These are phyloP conservation scores for Austroboletus niveus DNA, from an alignment of 1,284 basidiomycete species.

Conservation along the genomic window DNA sequence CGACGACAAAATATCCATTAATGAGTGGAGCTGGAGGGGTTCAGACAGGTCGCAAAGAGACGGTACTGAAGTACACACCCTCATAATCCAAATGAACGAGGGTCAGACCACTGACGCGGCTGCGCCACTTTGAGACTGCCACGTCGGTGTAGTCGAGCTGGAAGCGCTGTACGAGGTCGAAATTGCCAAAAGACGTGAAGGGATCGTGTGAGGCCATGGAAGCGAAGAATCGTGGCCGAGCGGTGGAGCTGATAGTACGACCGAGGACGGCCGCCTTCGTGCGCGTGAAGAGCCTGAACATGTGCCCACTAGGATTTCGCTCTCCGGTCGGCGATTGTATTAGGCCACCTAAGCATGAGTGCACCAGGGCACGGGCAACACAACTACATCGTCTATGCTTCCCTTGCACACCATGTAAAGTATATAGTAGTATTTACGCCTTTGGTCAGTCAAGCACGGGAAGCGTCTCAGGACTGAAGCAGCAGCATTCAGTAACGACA, in stretches of 20 bases:
- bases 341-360: too few species aligned
- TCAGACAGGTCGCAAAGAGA: conserved; percentile 4
- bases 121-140: conserved; percentile 81
- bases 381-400: too few species aligned
- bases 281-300: conserved; percentile 29
- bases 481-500: too few species aligned
- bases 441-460: too few species aligned
- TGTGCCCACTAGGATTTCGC: conserved; percentile 1
- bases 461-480: too few species aligned
- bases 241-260: conserved; percentile 19
- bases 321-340: too few species aligned
- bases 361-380: too few species aligned
- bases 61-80: conserved; percentile 40
- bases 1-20: conserved; percentile 91
- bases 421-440: too few species aligned
- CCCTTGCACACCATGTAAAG: too few species aligned
- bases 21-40: conserved; percentile 71
- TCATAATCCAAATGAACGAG: conserved; percentile 84
- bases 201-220: conserved; percentile 26
- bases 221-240: conserved; percentile 19
- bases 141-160: conserved; percentile 77
- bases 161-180: conserved; percentile 73
- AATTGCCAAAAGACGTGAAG: conserved; percentile 56
- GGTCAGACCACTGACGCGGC: conserved; percentile 73
- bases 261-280: conserved; percentile 21